Base-by-base conservation (phyloP, 2,329 filamentous ascomycete species). In the Bipolaris cookei region DNA sequence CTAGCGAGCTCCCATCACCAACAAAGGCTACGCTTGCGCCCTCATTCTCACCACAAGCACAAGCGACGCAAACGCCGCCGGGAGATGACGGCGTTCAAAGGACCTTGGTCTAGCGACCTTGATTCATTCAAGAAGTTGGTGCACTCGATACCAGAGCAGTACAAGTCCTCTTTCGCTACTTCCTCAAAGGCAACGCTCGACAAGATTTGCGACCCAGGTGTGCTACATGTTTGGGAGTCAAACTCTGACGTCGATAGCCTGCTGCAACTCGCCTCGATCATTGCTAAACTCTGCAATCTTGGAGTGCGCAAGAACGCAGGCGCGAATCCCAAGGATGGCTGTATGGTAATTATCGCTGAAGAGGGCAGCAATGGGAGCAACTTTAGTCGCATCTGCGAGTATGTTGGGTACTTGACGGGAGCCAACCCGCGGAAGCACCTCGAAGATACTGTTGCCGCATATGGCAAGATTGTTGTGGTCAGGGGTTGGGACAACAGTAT, bases 151-250 rank as follows among this genome's bases (percentile, higher is more conserved):
- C 73, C 72, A 1, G 37, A 56, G 3, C 50, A 67, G 16, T 65
- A 71, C 60, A 70, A 70, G 37, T 34, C 59, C 1, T 32, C 63
- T 5, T 70, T 74, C 43, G 52, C 63, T 16, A 53, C 47, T 5
- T 57, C 65, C 2, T 72, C 72, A 0, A 59, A 64, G 16, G 45
- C 57, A 1, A 63, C 66, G 2, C 52, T 71, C 0, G 57, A 66
- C 14, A 62, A 62, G 18, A 56, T 73, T 13, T 71, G 67, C 43
- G 56, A 71, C 21, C 25, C 63, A 5, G 44, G 61, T 5, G 64
- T 63, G 10, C 56, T 76, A 0, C 71, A 74, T 44, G 57, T 76
- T n/a, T 76, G 72, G 72, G 72, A 76, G 45, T 61, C 65, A 0
- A 65, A 72, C 11, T 67, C 69, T 1, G 72, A 76, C 28, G 53